Percentiles rank a stretch among this genome's conserved stretches.
phyloP scores from a whole-genome alignment of 2,329 filamentous ascomycete genomes.

The Metarhizium guizhouense region DNA sequence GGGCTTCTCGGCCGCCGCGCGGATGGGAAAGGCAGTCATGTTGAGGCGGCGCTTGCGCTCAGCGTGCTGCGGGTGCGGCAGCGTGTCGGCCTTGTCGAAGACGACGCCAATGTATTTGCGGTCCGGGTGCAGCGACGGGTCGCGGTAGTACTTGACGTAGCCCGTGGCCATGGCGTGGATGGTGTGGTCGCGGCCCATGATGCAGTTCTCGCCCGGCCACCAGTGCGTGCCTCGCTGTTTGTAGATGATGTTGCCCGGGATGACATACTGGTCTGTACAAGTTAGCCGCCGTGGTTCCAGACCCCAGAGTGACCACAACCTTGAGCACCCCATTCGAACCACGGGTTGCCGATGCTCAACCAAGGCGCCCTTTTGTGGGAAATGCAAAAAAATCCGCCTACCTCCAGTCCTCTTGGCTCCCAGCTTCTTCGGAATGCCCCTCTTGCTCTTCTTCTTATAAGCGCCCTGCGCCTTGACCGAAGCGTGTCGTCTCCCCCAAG shows the following conservation, averaged over 20 bases:
- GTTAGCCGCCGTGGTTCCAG: conserved; percentile 8
- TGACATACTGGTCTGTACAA: conserved; percentile 72
- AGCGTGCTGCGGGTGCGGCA: conserved; percentile 69
- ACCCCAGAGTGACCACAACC: too few species aligned
- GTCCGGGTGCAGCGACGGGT: conserved; percentile 72
- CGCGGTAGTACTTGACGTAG: conserved; percentile 95
- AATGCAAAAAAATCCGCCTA: conserved; percentile 29
- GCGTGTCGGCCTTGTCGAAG: conserved; percentile 69
- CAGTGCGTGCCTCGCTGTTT: conserved; percentile 90
- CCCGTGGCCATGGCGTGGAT: conserved; percentile 79
- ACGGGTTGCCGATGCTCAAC: neutral
- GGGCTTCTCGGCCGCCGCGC: conserved; percentile 25
- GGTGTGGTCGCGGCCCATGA: conserved; percentile 92
- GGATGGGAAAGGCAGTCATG: conserved; percentile 50
- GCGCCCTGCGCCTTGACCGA: conserved; percentile 57
- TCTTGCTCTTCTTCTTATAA: conserved; percentile 55
- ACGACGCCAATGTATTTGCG: conserved; percentile 92
- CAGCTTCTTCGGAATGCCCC: conserved; percentile 67
- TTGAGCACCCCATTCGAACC: too few species aligned
- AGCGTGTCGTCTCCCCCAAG: conserved; percentile 44
- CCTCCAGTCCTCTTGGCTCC: conserved; percentile 90
- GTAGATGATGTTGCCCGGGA: conserved; percentile 96
- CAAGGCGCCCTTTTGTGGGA: neutral
- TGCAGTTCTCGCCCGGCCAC: conserved; percentile 92
- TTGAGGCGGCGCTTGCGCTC: conserved; percentile 67